Conservation (phyloP, 257 asterid species). For the Capsicum pubescens region DNA sequence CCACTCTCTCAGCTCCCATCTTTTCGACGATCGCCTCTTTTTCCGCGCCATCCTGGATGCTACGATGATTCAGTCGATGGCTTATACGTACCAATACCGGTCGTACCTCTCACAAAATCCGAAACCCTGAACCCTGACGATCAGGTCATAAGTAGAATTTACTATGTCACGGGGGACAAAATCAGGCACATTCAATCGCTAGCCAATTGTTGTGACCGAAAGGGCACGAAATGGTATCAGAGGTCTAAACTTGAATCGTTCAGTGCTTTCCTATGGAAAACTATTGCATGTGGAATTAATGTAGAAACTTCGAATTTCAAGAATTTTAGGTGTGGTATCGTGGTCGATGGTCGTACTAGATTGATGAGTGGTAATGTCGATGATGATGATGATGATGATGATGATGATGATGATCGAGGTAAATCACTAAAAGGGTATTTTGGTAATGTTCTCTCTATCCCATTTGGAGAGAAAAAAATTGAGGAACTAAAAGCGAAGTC, state of each 20-base stretch:
- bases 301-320: background rate
- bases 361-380: background rate
- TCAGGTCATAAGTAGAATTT: conserved; percentile 57
- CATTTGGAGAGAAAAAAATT: conserved; percentile 2
- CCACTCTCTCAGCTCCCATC: conserved; percentile 54
- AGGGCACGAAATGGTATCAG: background rate
- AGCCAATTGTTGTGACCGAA: conserved; percentile 38
- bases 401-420: background rate
- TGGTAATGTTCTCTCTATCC: conserved; percentile 31
- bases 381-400: background rate
- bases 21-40: conserved; percentile 64
- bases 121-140: conserved; percentile 9
- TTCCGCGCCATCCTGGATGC: conserved; percentile 51
- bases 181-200: conserved; percentile 48
- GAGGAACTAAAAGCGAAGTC: conserved; percentile 11
- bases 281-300: conserved; percentile 28
- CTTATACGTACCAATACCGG: conserved; percentile 45
- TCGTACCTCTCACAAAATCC: conserved; percentile 27
- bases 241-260: conserved; percentile 64
- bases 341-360: conserved; percentile 14
- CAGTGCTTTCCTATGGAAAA: conserved; percentile 73
- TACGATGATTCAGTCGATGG: conserved; percentile 43
- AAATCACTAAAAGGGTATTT: background rate
- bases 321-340: conserved; percentile 25
- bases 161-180: conserved; percentile 50